Evolutionary conservation across 192 early-diverging fungal genomes (phyloP), one percentile per base, ranked within the genome.

Genomic region (Anaeromyces robustus): DNA sequence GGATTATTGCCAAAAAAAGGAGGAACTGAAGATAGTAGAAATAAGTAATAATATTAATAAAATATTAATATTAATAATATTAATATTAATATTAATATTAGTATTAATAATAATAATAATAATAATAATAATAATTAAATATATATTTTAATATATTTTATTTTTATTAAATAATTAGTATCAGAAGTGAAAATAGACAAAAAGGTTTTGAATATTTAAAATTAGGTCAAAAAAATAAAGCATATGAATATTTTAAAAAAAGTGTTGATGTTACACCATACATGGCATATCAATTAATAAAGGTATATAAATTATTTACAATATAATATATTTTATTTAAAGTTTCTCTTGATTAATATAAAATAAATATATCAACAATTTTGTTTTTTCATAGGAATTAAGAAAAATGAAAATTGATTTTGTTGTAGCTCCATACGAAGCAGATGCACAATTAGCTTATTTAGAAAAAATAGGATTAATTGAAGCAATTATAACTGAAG

Each of bases 391-490:
- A 29, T 82, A 88, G 92, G 90, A 82, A 11, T 86, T 98, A 28
- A 79, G 87, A 29, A 80, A 80, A n/a, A 87, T 87, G 77, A 86
- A 89, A 16, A 87, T 99, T 30, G 84, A 91, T 32, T 96, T 89
- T 86, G 83, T 97, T 1, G 95, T 98, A 0, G 95, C 98, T 4
- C 98, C 98, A 0, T 99, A 96, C 81, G 98, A 99, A 84, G 98
- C 98, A 0, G 98, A 99, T 82, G 94, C 97, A 13, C 98, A 99
- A 85, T 85, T 99, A 77, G 93, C 94, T 0, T 98, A 89, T 81
- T 85, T 99, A 19, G 90, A 94, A 39, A 84, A 89, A 14, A 84
- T 81, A 29, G 92, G 92, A 2, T 26, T 92, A 17, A 92, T 95
- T 14, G 80, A 88, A 26, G 97, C 95, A 11, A 88, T 95, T 18